Evolutionary conservation across 2,329 filamentous ascomycete species (phyloP), one percentile per base, ranked within the genome.

Genomic region (Microsporum ferrugineum): DNA sequence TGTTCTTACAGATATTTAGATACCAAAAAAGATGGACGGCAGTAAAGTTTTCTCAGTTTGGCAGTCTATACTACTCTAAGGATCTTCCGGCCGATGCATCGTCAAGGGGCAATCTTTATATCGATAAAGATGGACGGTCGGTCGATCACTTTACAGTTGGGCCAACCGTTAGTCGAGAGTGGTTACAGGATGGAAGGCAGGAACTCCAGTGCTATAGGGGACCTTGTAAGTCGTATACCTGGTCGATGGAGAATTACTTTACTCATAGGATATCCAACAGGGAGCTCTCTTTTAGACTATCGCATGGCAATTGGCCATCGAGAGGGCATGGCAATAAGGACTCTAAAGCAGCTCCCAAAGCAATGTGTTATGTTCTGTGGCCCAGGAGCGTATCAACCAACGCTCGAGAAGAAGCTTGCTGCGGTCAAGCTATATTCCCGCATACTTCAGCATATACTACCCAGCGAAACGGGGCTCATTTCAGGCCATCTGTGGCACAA

Each of bases 401-500:
- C 66, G 6, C 12, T 29, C 14, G 33, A 49, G 38, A 64, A 59
- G 31, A 67, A 65, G 56, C 65, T 64, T 31, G 71, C 66, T 60
- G 62, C 64, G 34, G 43, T 65, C 10, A 10, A 61, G 41, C 8
- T 23, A 1, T 64, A 64, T 59, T 31, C 61, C 3, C 49, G 58
- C 2, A n/a, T 62, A n/a, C 27, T 62, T 34, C n/a, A 41, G 47
- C 29, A 45, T 23, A 29, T 63, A 33, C 31, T 57, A 56, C 59
- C 63, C 7, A 53, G 29, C 27, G 60, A 64, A 17, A 41, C 31
- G 39, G 12, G 49, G 17, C 43, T 64, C 23, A 38, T 31, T 34
- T 56, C 58, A 29, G 66, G 64, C 72, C n/a, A 72, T 39, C 63
- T 78, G 36, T 76, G 71, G 73, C 75, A 78, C 65, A 67, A 66